Evolutionary conservation across 2,329 filamentous ascomycete species (phyloP), one percentile per base, ranked within the genome.

Genomic region (Pseudophaeomoniella oleicola): DNA sequence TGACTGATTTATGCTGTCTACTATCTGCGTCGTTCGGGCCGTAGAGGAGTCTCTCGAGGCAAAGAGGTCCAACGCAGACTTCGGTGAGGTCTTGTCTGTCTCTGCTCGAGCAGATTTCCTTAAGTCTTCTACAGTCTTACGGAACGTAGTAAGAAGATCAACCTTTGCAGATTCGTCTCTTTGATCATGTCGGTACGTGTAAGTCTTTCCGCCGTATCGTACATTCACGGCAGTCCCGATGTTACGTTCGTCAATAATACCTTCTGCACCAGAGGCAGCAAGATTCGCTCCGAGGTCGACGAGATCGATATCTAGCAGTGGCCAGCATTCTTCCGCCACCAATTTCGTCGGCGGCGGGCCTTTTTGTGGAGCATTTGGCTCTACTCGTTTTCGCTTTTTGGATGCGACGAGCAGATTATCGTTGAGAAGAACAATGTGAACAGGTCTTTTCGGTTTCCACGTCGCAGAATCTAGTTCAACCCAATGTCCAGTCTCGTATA

Each of bases 391-490:
- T 66, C 94, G 94, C 64, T 94, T 94, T 46, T 83, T 78, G 16
- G 83, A 85, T 3, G 90, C 90, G 35, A 98, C 72, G 15, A 98
- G 71, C 2, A 98, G 66, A 57, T 98, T 87, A 52, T 98, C 90
- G 53, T 96, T 98, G 2, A 98, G 68, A 39, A 98, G 60, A 41
- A 96, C 87, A 41, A 98, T 76, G 52, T 93, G 84, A 56, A 96
- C 87, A 17, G 86, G 78, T 30, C 90, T 71, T 44, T 82, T 71
- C 3, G 88, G 84, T 58, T 94, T 94, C 77, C 93, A 96, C 0
- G 90, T 98, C 9, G 90, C 90, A 44, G 90, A 92, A 59, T 98
- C 92, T 42, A 98, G 67, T 61, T 98, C 88, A 40, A 96, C 82
- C 90, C 90, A 98, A 34, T 81, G 74, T 1, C 84, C 81, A 3